Base-by-base conservation (phyloP, 1,284 basidiomycete species). In the Trichosporon ovoides region DNA sequence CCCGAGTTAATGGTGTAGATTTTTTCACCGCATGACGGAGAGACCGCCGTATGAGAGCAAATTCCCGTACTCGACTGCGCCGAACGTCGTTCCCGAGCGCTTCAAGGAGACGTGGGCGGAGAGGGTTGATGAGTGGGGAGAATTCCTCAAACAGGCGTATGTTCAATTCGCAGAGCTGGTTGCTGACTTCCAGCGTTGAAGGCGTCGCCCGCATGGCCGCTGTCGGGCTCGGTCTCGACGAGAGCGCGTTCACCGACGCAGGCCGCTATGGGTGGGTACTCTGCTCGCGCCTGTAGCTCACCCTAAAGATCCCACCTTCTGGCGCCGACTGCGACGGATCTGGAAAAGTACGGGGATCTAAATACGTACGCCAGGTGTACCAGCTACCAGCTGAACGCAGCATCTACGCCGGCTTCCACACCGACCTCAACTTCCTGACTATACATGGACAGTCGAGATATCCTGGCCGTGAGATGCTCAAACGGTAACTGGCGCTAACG, bases 381-480 rank as follows among this genome's bases (percentile, higher is more conserved):
- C 5, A 9, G 7, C 13, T 38, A 19, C 4, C 6, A 51, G 20
- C 51, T 55, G 10, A 53, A 16, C 0, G 85, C 68, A 89, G 87
- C 7, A 90, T 94, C 64, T 84, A 91, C 54, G 91, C 92, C 7
- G 91, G 92, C 2, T 94, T 95, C 74, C 91, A 95, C 73, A 87
- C 72, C 10, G 77, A 79, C 55, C 64, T 81, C 38, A 80, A 79
- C 67, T 78, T 78, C 56, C 61, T 80, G 62, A 93, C 91, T 4
- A 94, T 94, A 52, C 92, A 95, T 68, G 92, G 91, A 20, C 86
- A 88, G 55, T 93, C 90, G 19, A 61, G 74, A 18, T 76, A 75
- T 59, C 74, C 74, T 2, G 74, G 74, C 7, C 59, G 73, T 76
- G 38, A 66, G 74, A 62, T 13, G 16, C n/a, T 35, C n/a, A 11